Evolutionary conservation across 805 yeast species (phyloP), one percentile per base, ranked within the genome.

Genomic region (Monosporozyma servazzii): DNA sequence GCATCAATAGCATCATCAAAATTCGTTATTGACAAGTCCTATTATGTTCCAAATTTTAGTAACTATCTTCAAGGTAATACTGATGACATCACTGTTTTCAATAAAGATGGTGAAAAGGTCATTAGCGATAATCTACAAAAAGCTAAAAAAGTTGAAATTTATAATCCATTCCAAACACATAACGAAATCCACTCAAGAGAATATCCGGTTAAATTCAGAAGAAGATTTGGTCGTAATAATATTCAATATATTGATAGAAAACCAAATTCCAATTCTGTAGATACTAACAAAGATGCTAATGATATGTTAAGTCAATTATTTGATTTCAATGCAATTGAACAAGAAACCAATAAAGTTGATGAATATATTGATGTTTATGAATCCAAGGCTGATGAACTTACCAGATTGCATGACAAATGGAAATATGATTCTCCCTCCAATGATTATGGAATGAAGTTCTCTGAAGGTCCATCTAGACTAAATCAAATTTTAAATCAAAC

Each of bases 401-500:
- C 71, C 30, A 71, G 89, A 53, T 63, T 79, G 50, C 75, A 75
- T 53, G 84, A 84, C 48, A 76, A 80, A 54, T 86, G 86, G 86
- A 79, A 72, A 59, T 83, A 78, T 61, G 90, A 85, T 64, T 68
- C 74, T 41, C 90, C 86, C 53, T 77, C 61, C 43, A 60, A 65
- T 47, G 70, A 71, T 8, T 62, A 64, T 49, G 70, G 71, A 52
- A 71, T 67, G 60, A 85, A 84, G 36, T 74, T 87, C 51, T 75
- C 82, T 53, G 76, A 78, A 53, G 96, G 88, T 66, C 96, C 97
- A 0, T 82, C 96, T 0, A 76, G 78, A 51, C 74, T 90, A 59
- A 90, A 90, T 63, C 84, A 85, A 56, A 88, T 90, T 42, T 79
- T 88, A 13, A 84, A 84, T 50, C 91, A 83, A 48, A 89, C 96